Evolutionary conservation across 805 yeast genomes (phyloP).

Genomic region (Lipomyces sp.): DNA sequence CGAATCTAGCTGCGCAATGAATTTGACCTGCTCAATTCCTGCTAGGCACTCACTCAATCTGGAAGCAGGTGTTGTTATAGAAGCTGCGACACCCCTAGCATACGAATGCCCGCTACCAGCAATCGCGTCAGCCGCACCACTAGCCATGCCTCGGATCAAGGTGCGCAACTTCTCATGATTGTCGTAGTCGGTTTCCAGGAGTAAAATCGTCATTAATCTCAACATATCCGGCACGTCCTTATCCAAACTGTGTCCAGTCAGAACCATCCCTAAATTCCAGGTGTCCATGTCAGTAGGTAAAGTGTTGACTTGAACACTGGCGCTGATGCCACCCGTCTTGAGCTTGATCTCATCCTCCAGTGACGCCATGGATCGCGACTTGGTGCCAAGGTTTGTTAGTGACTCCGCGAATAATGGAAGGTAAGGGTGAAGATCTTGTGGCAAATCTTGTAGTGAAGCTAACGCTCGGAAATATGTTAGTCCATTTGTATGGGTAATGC

Average conservation of each 20-base stretch:
- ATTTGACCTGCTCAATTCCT: slow-evolving; percentile 80
- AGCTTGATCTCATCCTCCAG: slow-evolving; percentile 84
- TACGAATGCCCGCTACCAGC: slow-evolving; percentile 88
- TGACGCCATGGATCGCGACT: slow-evolving; percentile 67
- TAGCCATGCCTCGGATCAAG: slow-evolving; percentile 71
- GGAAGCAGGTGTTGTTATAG: slow-evolving; percentile 64
- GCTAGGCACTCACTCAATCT: slow-evolving; percentile 64
- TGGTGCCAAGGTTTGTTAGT: slow-evolving; percentile 86
- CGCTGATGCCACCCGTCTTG: slow-evolving; percentile 81
- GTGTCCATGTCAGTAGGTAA: slow-evolving; percentile 57
- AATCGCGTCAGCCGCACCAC: slow-evolving; percentile 76
- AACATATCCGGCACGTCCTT: slow-evolving; percentile 64
- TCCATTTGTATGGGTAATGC: slow-evolving; percentile 78
- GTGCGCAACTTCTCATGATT: slow-evolving; percentile 71
- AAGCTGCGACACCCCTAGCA: slow-evolving; percentile 70
- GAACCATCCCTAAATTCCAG: slow-evolving; percentile 53
- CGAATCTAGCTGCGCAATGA: slow-evolving; percentile 63
- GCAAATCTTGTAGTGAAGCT: slow-evolving; percentile 63
- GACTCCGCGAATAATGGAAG: slow-evolving; percentile 80
- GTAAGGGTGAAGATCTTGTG: slow-evolving; percentile 65
- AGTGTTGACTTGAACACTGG: slow-evolving; percentile 62
- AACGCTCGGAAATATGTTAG: slow-evolving; percentile 75
- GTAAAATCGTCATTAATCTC: slow-evolving; percentile 69
- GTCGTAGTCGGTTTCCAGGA: slow-evolving; percentile 67
- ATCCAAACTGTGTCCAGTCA: slow-evolving; percentile 73